Conservation (phyloP, 306 rosid species). For the Abrus pulchellus region DNA sequence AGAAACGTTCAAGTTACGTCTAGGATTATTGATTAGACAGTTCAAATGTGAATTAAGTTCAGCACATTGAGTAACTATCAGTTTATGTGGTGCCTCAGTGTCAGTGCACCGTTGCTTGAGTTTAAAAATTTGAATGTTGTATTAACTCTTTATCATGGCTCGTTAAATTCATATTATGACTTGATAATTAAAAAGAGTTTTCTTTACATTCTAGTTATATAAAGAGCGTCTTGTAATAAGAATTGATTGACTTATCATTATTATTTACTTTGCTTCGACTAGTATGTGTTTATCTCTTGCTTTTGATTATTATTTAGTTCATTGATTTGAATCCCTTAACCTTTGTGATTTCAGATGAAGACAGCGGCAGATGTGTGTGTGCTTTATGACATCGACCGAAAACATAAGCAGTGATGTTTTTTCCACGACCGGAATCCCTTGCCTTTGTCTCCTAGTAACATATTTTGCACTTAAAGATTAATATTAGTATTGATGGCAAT, state of each 20-base stretch:
- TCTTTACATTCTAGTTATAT: conserved; percentile 31
- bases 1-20: background rate
- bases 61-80: background rate
- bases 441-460: conserved; percentile 16
- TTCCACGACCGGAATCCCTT: conserved; percentile 19
- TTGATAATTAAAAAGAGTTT: conserved; percentile 5
- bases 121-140: background rate
- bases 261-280: conserved; percentile 10
- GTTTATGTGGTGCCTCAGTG: background rate
- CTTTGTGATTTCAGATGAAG: conserved; percentile 73
- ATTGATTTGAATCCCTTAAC: conserved; percentile 18
- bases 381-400: conserved; percentile 74
- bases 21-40: conserved; percentile 18
- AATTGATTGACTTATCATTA: conserved; percentile 23
- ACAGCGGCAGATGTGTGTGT: conserved; percentile 84
- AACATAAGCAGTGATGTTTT: conserved; percentile 65
- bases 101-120: conserved; percentile 6
- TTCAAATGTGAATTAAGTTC: conserved; percentile 19
- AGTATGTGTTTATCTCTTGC: background rate
- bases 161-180: conserved; percentile 16
- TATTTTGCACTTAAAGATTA: conserved; percentile 24
- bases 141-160: background rate
- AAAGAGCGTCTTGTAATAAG: conserved; percentile 6
- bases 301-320: conserved; percentile 29
- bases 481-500: conserved; percentile 17